Base-by-base conservation (phyloP, 208 protist genomes). In the Acanthamoeba lenticulata region DNA sequence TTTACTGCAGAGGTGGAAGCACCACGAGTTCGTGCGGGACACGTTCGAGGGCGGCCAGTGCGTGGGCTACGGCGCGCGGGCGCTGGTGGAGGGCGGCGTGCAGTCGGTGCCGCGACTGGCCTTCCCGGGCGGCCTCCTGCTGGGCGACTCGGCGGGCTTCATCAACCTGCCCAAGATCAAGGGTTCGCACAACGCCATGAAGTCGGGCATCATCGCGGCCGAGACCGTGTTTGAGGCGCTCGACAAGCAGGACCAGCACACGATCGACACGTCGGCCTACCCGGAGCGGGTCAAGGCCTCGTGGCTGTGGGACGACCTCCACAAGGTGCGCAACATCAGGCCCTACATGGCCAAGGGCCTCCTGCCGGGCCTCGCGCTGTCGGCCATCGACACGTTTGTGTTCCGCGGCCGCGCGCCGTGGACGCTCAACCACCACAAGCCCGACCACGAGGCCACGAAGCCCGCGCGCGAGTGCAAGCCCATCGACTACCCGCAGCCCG, bases 81-180 rank as follows among this genome's bases (percentile, higher is more conserved):
- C 98, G 27, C 94, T 99, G 38, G 98, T 98, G 74, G 99, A 99
- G 95, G 99, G 99, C 77, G 99, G 99, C 81, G 97, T 98, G 45
- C 96, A 98, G 79, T 96, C 98, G 17, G 95, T 99, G 89, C 99
- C 99, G 27, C 98, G 99, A 94, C 95, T 99, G 15, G 79, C 97
- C 86, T 99, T 99, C 96, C 98, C 98, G 11, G 99, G 99, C 47
- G 98, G 98, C 79, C 92, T 98, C 44, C 94, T 98, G 0, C 90
- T 99, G 62, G 99, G 99, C 52, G 99, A 99, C 97, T 97, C 97
- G 32, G 99, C 99, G 11, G 99, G 99, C 19, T 99, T 99, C 94
- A 95, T 99, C 32, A 99, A 99, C 95, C 95, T 99, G 38, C 98
- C 99, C 34, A 99, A 99, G 92, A 99, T 99, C 94, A 99, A 99